Evolutionary conservation across 1,284 basidiomycete species (phyloP).

Genomic region (Neotropicomus parvogracilis): DNA sequence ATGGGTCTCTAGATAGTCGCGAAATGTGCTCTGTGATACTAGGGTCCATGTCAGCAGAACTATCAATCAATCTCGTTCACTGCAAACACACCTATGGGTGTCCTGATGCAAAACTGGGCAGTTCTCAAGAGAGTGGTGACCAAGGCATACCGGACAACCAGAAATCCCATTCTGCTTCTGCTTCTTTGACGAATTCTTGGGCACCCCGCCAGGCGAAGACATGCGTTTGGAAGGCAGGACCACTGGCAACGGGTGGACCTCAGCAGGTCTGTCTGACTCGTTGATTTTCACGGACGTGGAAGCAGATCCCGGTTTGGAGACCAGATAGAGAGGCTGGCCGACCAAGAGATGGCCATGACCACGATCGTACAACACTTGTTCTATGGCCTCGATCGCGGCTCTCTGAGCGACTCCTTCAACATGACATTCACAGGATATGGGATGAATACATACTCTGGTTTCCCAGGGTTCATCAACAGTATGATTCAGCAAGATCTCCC

Average conservation of each 20-base stretch:
- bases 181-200: conserved; percentile 37
- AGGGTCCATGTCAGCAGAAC: conserved; percentile 13
- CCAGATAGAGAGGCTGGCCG: conserved; percentile 58
- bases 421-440: not conserved
- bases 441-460: conserved; percentile 46
- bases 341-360: conserved; percentile 52
- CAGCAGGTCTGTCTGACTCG: conserved; percentile 1
- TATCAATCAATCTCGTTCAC: not conserved
- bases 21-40: conserved; percentile 49
- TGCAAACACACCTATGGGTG: conserved; percentile 43
- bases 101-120: conserved; percentile 53
- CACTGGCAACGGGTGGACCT: conserved; percentile 1
- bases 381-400: conserved; percentile 63
- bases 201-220: conserved; percentile 29
- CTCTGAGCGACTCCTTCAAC: conserved; percentile 37
- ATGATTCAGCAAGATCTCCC: conserved; percentile 59
- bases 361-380: conserved; percentile 52
- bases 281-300: not conserved
- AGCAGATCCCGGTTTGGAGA: conserved; percentile 25
- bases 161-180: conserved; percentile 26
- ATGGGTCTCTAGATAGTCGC: conserved; percentile 43
- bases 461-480: conserved; percentile 61
- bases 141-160: conserved; percentile 46
- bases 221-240: conserved; percentile 38
- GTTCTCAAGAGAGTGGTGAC: conserved; percentile 45